Base-by-base conservation (phyloP, 148 eudicot species). In the Cornus kousa region DNA sequence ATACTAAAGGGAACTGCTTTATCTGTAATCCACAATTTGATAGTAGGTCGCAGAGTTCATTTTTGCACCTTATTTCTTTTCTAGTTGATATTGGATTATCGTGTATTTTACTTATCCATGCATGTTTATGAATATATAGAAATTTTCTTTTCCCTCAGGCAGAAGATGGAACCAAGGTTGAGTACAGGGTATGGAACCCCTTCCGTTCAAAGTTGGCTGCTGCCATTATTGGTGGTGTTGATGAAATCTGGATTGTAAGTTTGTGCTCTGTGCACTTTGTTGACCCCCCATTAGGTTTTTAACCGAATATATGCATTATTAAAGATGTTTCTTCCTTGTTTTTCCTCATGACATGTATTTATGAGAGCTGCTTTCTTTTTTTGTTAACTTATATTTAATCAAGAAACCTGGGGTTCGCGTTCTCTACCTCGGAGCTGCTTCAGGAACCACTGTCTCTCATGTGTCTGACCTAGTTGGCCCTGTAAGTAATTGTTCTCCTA, bases 361-460 rank as follows among this genome's bases (percentile, higher is more conserved):
- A 46, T 33, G 11, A 43, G 59, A 37, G 24, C 37, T 65, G 2
- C n/a, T 23, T 48, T 62, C 40, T 46, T 28, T 62, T 23, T 17
- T 59, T 22, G 28, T 17, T 55, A 50, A 8, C 48, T 17, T 72
- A 43, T 75, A 1, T 48, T n/a, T 13, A 24, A 71, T 28, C 50
- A 62, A 89, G 97, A 82, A 90, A 88, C 99, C 99, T 20, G 98
- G 98, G 68, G 92, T 95, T 11, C 68, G 70, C 22, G 99, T 96
- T 5, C 91, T 96, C 73, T 96, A 96, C 74, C 95, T 96, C 70
- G 99, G 99, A 80, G 99, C 98, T 87, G 99, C 99, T 60, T 92
- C 97, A 9, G 97, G 99, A 82, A 96, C 98, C 2, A 94, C 99
- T 9, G 95, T 96, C 3, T 96, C 99, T 24, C 99, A 96, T 78